Evolutionary conservation across 352 stramenopile genomes (phyloP), one percentile per base, ranked within the genome.

Genomic region (Phytophthora nicotianae): DNA sequence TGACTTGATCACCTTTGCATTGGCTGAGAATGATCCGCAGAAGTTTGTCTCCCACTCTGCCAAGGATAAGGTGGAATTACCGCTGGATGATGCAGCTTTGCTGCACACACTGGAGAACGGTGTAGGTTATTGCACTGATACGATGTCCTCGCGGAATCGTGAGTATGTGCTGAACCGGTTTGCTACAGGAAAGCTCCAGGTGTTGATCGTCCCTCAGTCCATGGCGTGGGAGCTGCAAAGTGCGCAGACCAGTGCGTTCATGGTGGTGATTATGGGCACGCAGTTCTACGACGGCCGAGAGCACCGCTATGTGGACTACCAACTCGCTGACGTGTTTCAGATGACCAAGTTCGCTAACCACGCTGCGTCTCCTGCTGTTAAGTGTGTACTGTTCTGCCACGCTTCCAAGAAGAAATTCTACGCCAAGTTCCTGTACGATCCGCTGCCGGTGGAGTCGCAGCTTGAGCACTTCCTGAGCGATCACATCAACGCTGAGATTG

Each of bases 351-450:
- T 93, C 66, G 88, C 84, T 4, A 96, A 72, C 17, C 61, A 75
- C 17, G 35, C 47, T 4, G 42, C 60, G 2, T 73, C 58, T 37
- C 26, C 58, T 33, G 88, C 79, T 35, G 95, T 94, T 8, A 98
- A 98, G 55, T 98, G 90, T 62, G 86, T 99, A 0, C 79, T 99
- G 14, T 84, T 99, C 38, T 99, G 96, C 57, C 97, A 99, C 61
- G 83, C 91, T 13, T 94, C 96, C 0, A 99, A 99, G 75, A 99
- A 99, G 68, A 97, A 98, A 59, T 98, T 98, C 60, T 91, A 99
- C 47, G 98, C 98, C 23, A 98, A 98, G 65, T 97, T 99, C 56
- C 65, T 99, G n/a, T 98, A 99, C 72, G 98, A 99, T 33, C 97
- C 98, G 9, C 72, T 99, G n/a, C 97, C 98, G 3, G 95, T 99